Evolutionary conservation across 2,329 filamentous ascomycete species (phyloP), one percentile per base, ranked within the genome.

Genomic region (Pseudopyrenochaeta lycopersici): DNA sequence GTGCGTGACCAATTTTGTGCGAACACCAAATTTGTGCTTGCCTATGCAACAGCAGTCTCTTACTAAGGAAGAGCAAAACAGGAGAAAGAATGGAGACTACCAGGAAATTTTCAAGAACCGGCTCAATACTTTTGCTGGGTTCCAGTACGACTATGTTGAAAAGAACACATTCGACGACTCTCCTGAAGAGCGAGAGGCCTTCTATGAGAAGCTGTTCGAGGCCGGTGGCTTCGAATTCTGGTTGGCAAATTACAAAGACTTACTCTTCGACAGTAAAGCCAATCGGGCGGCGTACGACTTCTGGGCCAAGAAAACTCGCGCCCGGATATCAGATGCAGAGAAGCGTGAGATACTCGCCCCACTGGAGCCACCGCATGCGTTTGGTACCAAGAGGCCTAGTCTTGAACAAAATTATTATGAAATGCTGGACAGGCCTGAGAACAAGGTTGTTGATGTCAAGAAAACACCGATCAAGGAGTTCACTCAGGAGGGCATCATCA

Each of bases 1-100:
- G 5, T 72, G 67, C 31, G 49, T 90, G 1, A 80, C 76, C 2
- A 84, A 90, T 31, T 89, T 89, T 70, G 86, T 90, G 63, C 81
- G 88, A 10, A 90, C 86, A 1, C 88, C 88, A 0, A 90, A 90
- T 53, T 76, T 88, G 6, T 85, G 85, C 0, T 63, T 90, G 0
- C 86, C 87, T 0, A 88, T 90, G 85, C 78, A 81, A 2, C 80
- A 82, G 52, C 73, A 77, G 2, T 35, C 74, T 1, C 74, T 88
- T 23, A 81, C 78, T 0, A 73, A 68, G 10, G 77, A 81, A 51
- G 82, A 86, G 55, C 83, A 88, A 62, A 74, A 84, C 20, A 64
- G 65, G 1, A 67, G 73, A 14, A 79, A 80, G 60, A 49, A 64
- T 31, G 62, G 62, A 38, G 56, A 76, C 27, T 80, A 80, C 31